These are phyloP conservation scores for Backusella australiensis DNA, from an alignment of 192 early-diverging fungal species.

Conservation along the genomic window DNA sequence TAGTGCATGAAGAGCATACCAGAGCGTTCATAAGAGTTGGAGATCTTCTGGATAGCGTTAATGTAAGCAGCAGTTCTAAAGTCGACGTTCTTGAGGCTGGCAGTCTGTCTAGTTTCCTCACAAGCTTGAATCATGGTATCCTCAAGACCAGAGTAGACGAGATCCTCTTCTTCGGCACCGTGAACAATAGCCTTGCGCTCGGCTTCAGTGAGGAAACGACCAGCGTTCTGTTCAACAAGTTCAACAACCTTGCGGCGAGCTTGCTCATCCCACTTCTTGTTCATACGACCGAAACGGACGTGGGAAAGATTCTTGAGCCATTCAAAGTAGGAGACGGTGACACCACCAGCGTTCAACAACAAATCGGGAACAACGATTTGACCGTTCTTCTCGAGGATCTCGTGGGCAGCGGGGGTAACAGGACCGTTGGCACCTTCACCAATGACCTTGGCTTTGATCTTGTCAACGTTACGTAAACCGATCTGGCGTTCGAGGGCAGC, in stretches of 20 bases:
- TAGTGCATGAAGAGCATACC: constrained; percentile 74
- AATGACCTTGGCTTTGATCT: constrained; percentile 76
- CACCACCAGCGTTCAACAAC: constrained; percentile 79
- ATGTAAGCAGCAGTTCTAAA: constrained; percentile 75
- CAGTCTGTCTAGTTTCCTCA: constrained; percentile 70
- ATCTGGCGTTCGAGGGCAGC: constrained; percentile 83
- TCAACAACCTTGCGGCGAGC: constrained; percentile 67
- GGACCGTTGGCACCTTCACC: constrained; percentile 85
- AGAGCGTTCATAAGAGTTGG: constrained; percentile 67
- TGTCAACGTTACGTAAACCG: constrained; percentile 66
- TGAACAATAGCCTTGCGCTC: constrained; percentile 77
- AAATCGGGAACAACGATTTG: constrained; percentile 72
- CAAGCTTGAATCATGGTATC: constrained; percentile 86
- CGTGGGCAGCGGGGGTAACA: constrained; percentile 70
- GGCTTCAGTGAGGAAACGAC: constrained; percentile 64
- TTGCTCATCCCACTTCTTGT: constrained; percentile 78
- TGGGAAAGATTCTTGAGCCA: constrained; percentile 87
- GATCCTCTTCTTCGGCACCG: constrained; percentile 81
- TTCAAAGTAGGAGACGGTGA: constrained; percentile 80
- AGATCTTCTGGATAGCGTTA: constrained; percentile 84
- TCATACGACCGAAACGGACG: constrained; percentile 84
- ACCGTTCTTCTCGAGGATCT: constrained; percentile 58
- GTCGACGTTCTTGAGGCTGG: constrained; percentile 61
- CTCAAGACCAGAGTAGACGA: constrained; percentile 82
- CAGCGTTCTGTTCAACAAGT: constrained; percentile 75